Evolutionary conservation across 2,329 filamentous ascomycete species (phyloP).

Genomic region (Neopestalotiopsis sp.): DNA sequence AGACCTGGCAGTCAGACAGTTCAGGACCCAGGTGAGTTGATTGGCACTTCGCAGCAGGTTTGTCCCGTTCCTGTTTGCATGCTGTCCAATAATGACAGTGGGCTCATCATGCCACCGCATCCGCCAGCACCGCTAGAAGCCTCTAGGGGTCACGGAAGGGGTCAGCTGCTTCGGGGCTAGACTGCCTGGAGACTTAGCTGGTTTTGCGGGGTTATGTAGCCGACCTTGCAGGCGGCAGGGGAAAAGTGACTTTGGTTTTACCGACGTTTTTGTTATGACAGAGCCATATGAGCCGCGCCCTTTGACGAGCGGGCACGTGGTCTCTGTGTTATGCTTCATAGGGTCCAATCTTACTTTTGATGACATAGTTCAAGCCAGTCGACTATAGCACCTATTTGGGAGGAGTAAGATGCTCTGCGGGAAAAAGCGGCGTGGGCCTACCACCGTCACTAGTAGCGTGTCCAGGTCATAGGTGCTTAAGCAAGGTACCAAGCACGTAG

Average conservation of each 20-base stretch:
- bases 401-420: neutral
- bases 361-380: neutral
- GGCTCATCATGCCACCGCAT: neutral
- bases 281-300: neutral
- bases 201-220: neutral
- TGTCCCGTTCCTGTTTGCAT: neutral
- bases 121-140: neutral
- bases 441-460: neutral
- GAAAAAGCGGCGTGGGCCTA: no score
- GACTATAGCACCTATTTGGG: neutral
- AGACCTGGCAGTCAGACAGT: neutral
- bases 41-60: neutral
- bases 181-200: neutral
- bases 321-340: constrained; percentile 4
- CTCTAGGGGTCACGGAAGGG: neutral
- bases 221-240: constrained; percentile 1
- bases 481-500: neutral
- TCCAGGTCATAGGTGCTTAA: neutral
- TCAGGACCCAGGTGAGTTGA: neutral
- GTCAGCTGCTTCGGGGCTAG: neutral
- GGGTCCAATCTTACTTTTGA: constrained; percentile 1
- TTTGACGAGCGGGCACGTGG: neutral
- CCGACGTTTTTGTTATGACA: neutral
- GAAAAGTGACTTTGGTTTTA: neutral
- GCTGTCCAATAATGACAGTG: constrained; percentile 1